These are phyloP conservation scores for Symbiodinium natans DNA, from an alignment of 73 alveolate species.

Conservation along the genomic window DNA sequence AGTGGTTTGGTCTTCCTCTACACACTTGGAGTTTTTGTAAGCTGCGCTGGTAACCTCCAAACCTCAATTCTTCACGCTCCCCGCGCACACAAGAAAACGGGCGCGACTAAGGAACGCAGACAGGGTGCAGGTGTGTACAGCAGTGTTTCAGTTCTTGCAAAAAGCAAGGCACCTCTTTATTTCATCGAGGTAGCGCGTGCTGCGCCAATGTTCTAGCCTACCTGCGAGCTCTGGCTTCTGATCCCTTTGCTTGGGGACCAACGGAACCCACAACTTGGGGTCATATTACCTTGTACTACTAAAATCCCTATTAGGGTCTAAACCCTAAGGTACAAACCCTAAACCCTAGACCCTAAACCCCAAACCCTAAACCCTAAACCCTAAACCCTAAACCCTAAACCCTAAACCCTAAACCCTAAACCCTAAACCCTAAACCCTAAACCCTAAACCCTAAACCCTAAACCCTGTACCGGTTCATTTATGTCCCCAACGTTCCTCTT, in stretches of 20 bases:
- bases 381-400: too few species aligned
- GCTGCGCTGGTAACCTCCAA: background rate
- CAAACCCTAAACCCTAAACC: too few species aligned
- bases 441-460: too few species aligned
- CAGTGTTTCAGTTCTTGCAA: constrained; percentile 78
- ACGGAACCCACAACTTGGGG: background rate
- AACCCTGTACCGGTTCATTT: too few species aligned
- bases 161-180: constrained; percentile 71
- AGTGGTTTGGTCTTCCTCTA: too few species aligned
- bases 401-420: too few species aligned
- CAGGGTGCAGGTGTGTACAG: constrained; percentile 75
- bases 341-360: too few species aligned
- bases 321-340: too few species aligned
- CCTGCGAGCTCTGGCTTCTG: background rate
- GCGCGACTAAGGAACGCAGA: constrained; percentile 10
- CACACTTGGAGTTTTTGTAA: too few species aligned
- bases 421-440: too few species aligned
- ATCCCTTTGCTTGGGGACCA: background rate
- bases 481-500: too few species aligned
- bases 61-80: background rate
- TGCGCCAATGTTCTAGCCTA: background rate
- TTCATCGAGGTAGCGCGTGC: background rate
- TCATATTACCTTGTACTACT: background rate
- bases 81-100: background rate
- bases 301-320: background rate